A percentile compares a stretch with the other conserved stretches of the same genome.
phyloP scores from a whole-genome alignment of 345 rosid species.

The Hibiscus syriacus region DNA sequence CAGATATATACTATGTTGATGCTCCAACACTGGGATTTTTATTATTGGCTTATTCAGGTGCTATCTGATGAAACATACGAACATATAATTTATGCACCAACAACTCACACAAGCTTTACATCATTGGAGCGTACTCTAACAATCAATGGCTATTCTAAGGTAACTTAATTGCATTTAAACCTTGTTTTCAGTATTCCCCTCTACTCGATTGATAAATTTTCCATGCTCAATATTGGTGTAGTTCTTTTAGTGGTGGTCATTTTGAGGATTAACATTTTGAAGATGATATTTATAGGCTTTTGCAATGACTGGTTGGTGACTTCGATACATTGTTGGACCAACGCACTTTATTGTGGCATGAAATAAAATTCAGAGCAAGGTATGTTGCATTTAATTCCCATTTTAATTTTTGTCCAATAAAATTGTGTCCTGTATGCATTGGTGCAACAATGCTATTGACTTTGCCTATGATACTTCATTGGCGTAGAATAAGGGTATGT shows the following conservation, averaged over 20 bases:
- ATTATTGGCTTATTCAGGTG: constrained; percentile 37
- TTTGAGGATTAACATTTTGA: constrained; percentile 1
- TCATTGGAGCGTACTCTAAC: constrained; percentile 92
- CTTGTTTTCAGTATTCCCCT: neutral
- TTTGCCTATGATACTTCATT: neutral
- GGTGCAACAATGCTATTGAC: neutral
- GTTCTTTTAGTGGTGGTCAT: neutral
- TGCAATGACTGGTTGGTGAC: constrained; percentile 99
- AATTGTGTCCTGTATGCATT: neutral
- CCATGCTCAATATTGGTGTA: neutral
- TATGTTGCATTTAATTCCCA: constrained; percentile 17
- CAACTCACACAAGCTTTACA: constrained; percentile 88
- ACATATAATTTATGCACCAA: constrained; percentile 87
- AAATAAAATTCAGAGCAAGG: constrained; percentile 96
- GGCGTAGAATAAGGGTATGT: too few species aligned
- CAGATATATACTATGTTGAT: neutral
- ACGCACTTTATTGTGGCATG: constrained; percentile 84
- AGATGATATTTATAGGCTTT: constrained; percentile 82
- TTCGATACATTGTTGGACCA: constrained; percentile 91
- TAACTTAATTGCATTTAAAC: constrained; percentile 18
- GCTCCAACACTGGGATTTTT: constrained; percentile 15
- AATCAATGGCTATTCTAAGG: constrained; percentile 95
- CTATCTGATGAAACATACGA: constrained; percentile 94
- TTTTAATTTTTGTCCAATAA: neutral
- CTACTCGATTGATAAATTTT: neutral